phyloP scores from a whole-genome alignment of 2,329 filamentous ascomycete species.

The Aspergillus glaucus region DNA sequence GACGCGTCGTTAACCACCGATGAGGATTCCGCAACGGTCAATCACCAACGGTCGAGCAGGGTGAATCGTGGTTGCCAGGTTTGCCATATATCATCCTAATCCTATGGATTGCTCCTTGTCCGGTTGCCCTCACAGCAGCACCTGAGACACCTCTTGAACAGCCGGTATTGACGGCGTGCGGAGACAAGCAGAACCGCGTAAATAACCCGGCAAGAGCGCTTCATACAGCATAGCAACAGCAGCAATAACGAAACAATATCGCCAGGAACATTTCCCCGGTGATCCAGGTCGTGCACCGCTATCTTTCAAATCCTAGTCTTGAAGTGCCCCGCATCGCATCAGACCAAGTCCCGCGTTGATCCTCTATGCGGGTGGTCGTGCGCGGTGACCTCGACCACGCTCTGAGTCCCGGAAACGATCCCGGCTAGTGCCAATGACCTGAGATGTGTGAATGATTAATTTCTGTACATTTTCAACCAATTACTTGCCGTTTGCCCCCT shows the following conservation, averaged over 20 bases:
- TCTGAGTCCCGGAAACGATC: neutral
- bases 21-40: neutral
- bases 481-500: neutral
- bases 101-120: neutral
- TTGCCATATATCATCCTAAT: neutral
- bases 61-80: neutral
- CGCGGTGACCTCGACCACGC: neutral
- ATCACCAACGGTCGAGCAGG: neutral
- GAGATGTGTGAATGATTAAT: neutral
- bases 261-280: neutral
- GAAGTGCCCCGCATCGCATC: too few relatives aligned
- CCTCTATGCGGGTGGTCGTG: neutral
- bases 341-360: neutral
- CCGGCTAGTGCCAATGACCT: neutral
- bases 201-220: neutral
- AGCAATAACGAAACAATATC: neutral
- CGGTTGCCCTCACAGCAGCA: neutral
- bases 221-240: neutral
- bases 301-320: too few relatives aligned
- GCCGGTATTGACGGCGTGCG: neutral
- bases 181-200: neutral
- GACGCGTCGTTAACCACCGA: constrained; percentile 21
- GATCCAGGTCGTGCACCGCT: too few relatives aligned
- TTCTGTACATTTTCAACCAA: neutral
- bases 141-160: neutral